Base-by-base conservation (phyloP, 176 grass and related monocot species). In the Aegilops umbellulata region DNA sequence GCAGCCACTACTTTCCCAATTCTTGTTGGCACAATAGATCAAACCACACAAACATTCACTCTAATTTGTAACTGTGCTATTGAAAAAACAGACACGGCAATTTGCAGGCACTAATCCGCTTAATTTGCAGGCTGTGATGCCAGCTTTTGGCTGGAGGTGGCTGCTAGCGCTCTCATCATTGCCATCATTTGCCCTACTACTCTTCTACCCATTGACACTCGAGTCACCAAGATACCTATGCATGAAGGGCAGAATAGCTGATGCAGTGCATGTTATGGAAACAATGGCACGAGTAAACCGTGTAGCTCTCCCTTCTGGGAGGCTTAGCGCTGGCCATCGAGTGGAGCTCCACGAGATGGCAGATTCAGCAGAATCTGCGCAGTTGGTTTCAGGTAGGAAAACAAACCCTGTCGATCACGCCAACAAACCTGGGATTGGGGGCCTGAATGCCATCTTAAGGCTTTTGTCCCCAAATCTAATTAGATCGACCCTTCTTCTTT, bases 141-240 rank as follows among this genome's bases (percentile, higher is more conserved):
- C 93, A 89, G 17, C 34, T 70, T 92, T 98, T 87, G 93, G 93
- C 39, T 98, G 96, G 96, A 95, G 96, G 64, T 95, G 91, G 93
- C 89, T 98, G 74, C 84, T 98, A 65, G 90, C 86, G 44, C 74
- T 95, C n/a, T 95, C 93, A 29, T 95, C 96, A 71, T 81, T 98
- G 41, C 96, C 96, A 46, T 94, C 93, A 25, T 91, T 95, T 94
- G 90, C 90, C 78, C 86, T 98, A 76, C 90, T 95, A 34, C 64
- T 95, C 30, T 98, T 98, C 79, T 98, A 95, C 82, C 86, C 84
- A 77, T 22, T 94, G 42, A 93, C 90, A 29, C 81, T 93, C 4
- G 96, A 98, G 88, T 98, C 96, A 49, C 93, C 96, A 55, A 93
- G 92, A 88, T 98, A 95, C 79, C 85, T 98, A 81, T 98, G 87